These are phyloP conservation scores for Rosa persica DNA, from an alignment of 306 rosid genomes.

Conservation along the genomic window DNA sequence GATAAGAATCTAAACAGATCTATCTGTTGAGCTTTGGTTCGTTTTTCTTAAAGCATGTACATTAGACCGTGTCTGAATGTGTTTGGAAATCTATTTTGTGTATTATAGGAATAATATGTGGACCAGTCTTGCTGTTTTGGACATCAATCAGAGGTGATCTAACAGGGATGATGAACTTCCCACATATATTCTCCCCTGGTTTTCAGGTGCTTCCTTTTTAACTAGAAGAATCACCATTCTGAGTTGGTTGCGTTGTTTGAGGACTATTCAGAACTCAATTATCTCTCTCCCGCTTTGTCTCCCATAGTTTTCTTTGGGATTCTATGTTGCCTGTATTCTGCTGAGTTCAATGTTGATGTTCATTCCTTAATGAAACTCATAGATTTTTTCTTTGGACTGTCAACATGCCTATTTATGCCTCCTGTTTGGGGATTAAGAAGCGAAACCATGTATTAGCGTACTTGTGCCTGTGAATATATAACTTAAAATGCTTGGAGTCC, in stretches of 20 bases:
- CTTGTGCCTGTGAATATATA: not conserved
- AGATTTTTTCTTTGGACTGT: not conserved
- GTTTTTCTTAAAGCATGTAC: conserved; percentile 4
- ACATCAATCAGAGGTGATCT: conserved; percentile 59
- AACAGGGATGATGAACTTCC: conserved; percentile 47
- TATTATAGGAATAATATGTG: conserved; percentile 55
- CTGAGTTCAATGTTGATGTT: not conserved
- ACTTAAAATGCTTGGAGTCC: not conserved
- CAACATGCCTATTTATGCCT: not conserved
- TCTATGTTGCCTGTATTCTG: not conserved
- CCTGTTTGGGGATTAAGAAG: not conserved
- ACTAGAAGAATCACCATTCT: not conserved
- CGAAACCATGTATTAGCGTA: not conserved
- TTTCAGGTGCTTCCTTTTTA: conserved; percentile 60
- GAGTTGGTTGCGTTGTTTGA: not conserved
- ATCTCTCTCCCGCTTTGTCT: not conserved
- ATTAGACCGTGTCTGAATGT: conserved; percentile 6
- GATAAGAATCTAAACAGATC: conserved; percentile 18
- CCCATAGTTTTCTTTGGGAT: not conserved
- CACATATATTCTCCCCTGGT: conserved; percentile 48
- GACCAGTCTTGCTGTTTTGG: conserved; percentile 70
- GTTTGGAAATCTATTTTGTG: conserved; percentile 14
- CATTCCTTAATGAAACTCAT: not conserved
- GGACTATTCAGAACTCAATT: conserved; percentile 1
- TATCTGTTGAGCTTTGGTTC: conserved; percentile 5